phyloP scores from a whole-genome alignment of 2,329 filamentous ascomycete genomes.

The Rutstroemia sp. region DNA sequence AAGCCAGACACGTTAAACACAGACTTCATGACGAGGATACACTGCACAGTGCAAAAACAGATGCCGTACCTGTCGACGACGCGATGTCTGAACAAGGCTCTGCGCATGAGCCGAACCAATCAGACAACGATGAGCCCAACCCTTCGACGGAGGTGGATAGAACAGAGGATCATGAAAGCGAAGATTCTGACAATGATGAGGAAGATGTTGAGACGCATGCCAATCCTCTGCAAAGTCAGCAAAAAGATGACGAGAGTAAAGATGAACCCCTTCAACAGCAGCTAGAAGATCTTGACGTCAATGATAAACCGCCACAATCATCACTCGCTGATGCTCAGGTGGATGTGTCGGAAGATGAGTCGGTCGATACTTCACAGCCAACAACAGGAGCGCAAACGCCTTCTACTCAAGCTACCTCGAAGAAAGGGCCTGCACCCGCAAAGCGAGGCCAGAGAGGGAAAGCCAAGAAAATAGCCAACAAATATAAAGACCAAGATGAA shows the following conservation, averaged over 20 bases:
- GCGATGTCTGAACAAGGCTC: slow-evolving; percentile 1
- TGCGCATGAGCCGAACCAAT: slow-evolving; percentile 15
- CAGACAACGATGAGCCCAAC: slow-evolving; percentile 21
- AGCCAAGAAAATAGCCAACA: slow-evolving; percentile 77
- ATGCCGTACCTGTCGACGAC: not conserved
- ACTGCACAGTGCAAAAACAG: not conserved
- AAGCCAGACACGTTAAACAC: slow-evolving; percentile 71
- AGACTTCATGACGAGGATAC: slow-evolving; percentile 40
- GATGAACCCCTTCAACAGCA: slow-evolving; percentile 23
- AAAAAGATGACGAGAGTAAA: slow-evolving; percentile 16
- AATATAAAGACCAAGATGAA: slow-evolving; percentile 92
- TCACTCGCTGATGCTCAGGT: slow-evolving; percentile 18
- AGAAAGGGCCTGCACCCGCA: slow-evolving; percentile 37
- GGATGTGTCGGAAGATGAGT: slow-evolving; percentile 18
- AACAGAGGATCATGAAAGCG: slow-evolving; percentile 14
- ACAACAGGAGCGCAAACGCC: slow-evolving; percentile 20
- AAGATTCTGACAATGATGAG: slow-evolving; percentile 24
- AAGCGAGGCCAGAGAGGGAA: slow-evolving; percentile 76
- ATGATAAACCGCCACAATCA: slow-evolving; percentile 4
- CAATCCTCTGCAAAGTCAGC: slow-evolving; percentile 19
- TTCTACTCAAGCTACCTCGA: slow-evolving; percentile 28
- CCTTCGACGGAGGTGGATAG: slow-evolving; percentile 10
- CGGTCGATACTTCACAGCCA: slow-evolving; percentile 9
- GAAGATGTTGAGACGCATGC: slow-evolving; percentile 20
- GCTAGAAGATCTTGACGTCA: slow-evolving; percentile 12